Percentiles rank a stretch among this genome's conserved stretches.
phyloP scores from a whole-genome alignment of 192 early-diverging fungal species.

The Rhizophagus clarus region DNA sequence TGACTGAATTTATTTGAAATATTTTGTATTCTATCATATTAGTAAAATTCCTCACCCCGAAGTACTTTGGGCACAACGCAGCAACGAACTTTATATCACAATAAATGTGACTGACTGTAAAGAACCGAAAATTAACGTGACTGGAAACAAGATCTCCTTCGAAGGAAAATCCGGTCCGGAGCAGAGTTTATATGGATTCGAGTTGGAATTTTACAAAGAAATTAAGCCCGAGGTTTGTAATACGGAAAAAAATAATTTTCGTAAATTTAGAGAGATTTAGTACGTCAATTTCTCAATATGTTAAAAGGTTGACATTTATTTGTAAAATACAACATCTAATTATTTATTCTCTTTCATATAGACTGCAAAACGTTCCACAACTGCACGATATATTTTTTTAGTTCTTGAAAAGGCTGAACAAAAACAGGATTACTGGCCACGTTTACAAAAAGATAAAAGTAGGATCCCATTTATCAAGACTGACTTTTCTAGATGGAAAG shows the following conservation, averaged over 20 bases:
- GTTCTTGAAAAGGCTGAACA: slow-evolving; percentile 75
- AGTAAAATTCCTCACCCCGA: slow-evolving; percentile 22
- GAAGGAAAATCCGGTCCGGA: slow-evolving; percentile 57
- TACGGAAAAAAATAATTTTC: too few relatives aligned
- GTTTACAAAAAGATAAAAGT: slow-evolving; percentile 66
- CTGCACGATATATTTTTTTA: slow-evolving; percentile 66
- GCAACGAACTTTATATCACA: slow-evolving; percentile 80
- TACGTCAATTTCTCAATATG: neutral
- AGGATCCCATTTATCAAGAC: slow-evolving; percentile 84
- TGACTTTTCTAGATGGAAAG: slow-evolving; percentile 89
- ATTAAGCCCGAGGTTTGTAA: slow-evolving; percentile 68
- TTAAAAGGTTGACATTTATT: too few relatives aligned
- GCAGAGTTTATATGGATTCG: slow-evolving; percentile 70
- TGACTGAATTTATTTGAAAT: neutral
- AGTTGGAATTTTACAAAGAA: slow-evolving; percentile 71
- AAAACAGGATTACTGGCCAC: slow-evolving; percentile 77
- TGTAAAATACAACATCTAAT: neutral
- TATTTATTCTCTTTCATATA: slow-evolving; percentile 33
- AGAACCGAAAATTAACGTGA: slow-evolving; percentile 58
- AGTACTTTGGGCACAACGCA: slow-evolving; percentile 92
- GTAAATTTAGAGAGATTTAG: neutral
- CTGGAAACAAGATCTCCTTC: slow-evolving; percentile 61
- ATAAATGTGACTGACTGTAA: slow-evolving; percentile 74
- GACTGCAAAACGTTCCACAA: slow-evolving; percentile 67
- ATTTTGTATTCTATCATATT: too few relatives aligned